Evolutionary conservation across 2,329 filamentous ascomycete genomes (phyloP).

Genomic region (Lachnum nothofagi): DNA sequence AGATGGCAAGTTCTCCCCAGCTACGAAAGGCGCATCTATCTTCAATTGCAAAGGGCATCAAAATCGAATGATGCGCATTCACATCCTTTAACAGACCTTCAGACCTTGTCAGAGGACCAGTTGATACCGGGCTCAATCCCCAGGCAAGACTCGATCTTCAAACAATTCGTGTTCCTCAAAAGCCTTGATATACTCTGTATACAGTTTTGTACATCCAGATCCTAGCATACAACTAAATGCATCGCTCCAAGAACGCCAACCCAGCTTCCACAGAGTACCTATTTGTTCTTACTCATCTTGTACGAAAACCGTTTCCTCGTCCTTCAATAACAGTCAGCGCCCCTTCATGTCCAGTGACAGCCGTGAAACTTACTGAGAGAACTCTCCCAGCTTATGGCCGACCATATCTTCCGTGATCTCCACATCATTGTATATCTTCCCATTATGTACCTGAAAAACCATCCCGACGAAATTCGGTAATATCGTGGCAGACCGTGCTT

Average conservation of each 20-base stretch:
- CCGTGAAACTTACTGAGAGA: constrained; percentile 52
- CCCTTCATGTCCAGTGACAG: background rate
- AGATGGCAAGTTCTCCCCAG: too few species aligned
- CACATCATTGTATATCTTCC: constrained; percentile 64
- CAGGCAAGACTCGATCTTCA: too few species aligned
- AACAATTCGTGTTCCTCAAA: too few species aligned
- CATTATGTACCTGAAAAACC: constrained; percentile 67
- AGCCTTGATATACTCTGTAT: background rate
- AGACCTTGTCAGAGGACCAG: too few species aligned
- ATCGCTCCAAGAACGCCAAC: constrained; percentile 13
- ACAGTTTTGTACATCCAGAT: constrained; percentile 2
- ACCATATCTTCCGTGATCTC: constrained; percentile 73
- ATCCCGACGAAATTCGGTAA: constrained; percentile 68
- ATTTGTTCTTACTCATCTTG: constrained; percentile 65
- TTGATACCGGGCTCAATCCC: too few species aligned
- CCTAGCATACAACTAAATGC: constrained; percentile 3
- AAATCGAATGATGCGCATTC: too few species aligned
- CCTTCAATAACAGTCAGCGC: constrained; percentile 36
- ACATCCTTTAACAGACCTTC: too few species aligned
- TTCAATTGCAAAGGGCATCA: too few species aligned
- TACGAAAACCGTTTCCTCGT: constrained; percentile 65
- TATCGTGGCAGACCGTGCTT: constrained; percentile 66
- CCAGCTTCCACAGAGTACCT: constrained; percentile 10
- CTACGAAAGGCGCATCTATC: too few species aligned
- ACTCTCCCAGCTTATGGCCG: constrained; percentile 69